Base-by-base conservation (phyloP, 2,329 filamentous ascomycete species). In the Cladosporium sp. region DNA sequence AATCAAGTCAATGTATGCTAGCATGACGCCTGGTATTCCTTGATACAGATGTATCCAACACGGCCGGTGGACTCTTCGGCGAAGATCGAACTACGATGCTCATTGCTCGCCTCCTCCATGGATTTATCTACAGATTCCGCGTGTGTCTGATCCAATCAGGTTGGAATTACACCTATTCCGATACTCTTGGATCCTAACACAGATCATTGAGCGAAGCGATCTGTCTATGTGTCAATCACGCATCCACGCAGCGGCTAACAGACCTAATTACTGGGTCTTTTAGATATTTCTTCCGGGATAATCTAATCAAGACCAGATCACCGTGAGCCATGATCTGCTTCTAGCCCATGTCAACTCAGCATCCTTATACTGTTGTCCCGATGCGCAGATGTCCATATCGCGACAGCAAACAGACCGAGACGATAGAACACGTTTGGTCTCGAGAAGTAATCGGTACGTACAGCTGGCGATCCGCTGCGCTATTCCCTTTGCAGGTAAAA, bases 1-100 rank as follows among this genome's bases (percentile, higher is more conserved):
- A 32, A 32, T 10, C 8, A 32, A 32, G 8, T 84, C 78, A 9
- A 87, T 69, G 59, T 81, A 83, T 1, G 71, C 72, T 10, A 80
- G 75, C 12, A 86, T 77, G 48, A 79, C 76, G 1, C 71, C 66
- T 34, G 86, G 71, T 4, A 80, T 75, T 17, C 39, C 48, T 36
- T 61, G 13, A 60, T 66, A 9, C 39, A 13, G 4, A 5, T 42
- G n/a, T n/a, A 9, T 22, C 19, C 39, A 13, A 19, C 39, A 13
- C 22, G 20, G 19, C 39, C 39, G 13, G 19, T 24, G 39, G 22
- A 24, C 39, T 42, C 39, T 24, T 22, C 17, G 22, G 22, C 39
- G 3, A 22, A 19, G 9, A 42, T 13, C 39, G 22, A 13, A 5
- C 22, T 42, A 13, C 15, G 22, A 4, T 17, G 39, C n/a, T 42